These are phyloP conservation scores for Colletotrichum plurivorum DNA, from an alignment of 2,329 filamentous ascomycete genomes.

Conservation along the genomic window DNA sequence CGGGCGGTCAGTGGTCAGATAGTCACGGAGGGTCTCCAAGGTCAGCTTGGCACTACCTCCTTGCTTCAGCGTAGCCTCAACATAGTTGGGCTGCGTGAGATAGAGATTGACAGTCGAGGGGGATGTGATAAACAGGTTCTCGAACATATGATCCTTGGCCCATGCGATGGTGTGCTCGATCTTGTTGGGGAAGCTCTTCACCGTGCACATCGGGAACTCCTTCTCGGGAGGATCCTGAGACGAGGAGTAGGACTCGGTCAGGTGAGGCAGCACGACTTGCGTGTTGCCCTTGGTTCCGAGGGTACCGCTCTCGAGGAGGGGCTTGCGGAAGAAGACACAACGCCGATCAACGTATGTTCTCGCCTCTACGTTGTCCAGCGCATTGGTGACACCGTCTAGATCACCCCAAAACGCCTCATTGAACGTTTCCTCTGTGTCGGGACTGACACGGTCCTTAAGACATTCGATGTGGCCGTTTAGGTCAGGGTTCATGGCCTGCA, in stretches of 20 bases:
- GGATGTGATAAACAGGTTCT: conserved; percentile 92
- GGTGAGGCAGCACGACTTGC: conserved; percentile 89
- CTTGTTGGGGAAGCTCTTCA: conserved; percentile 96
- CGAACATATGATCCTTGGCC: conserved; percentile 92
- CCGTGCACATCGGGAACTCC: conserved; percentile 98
- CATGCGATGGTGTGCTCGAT: conserved; percentile 99
- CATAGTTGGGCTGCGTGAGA: conserved; percentile 90
- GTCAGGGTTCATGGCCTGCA: conserved; percentile 95
- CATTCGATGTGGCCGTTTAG: conserved; percentile 87
- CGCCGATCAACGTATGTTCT: conserved; percentile 96
- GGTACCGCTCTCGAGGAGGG: conserved; percentile 94
- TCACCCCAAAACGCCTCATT: conserved; percentile 92
- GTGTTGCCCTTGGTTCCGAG: conserved; percentile 99
- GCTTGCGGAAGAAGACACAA: conserved; percentile 98
- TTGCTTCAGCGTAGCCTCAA: conserved; percentile 89
- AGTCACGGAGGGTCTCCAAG: conserved; percentile 90
- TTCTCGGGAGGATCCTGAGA: conserved; percentile 98
- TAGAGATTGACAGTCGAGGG: conserved; percentile 96
- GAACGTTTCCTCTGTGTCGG: conserved; percentile 94
- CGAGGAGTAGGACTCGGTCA: conserved; percentile 95
- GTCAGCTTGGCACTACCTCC: conserved; percentile 96
- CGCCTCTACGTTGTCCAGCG: conserved; percentile 96
- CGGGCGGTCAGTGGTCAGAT: conserved; percentile 91
- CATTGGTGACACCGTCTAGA: conserved; percentile 95
- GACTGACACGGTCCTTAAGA: conserved; percentile 89